These are phyloP conservation scores for Jatropha podagrica DNA, from an alignment of 441 rosid genomes.

Conservation along the genomic window DNA sequence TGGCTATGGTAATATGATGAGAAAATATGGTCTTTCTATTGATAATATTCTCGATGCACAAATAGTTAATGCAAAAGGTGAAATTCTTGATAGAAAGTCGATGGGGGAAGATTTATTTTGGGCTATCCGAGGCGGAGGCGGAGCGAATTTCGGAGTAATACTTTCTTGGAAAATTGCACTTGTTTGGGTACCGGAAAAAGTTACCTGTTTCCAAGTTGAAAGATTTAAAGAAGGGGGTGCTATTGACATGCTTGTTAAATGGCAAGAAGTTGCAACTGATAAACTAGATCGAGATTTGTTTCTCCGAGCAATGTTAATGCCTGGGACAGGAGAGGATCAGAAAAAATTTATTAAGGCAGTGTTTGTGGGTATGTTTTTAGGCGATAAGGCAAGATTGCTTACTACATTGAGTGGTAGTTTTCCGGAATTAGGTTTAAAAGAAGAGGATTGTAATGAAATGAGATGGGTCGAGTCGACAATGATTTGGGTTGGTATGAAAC, in stretches of 20 bases:
- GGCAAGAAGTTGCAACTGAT: constrained; percentile 56
- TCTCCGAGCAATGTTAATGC: constrained; percentile 33
- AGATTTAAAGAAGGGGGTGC: constrained; percentile 39
- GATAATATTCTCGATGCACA: constrained; percentile 59
- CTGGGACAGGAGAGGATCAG: constrained; percentile 2
- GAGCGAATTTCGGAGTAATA: constrained; percentile 60
- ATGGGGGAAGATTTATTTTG: constrained; percentile 67
- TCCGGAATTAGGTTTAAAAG: constrained; percentile 45
- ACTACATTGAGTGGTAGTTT: constrained; percentile 36
- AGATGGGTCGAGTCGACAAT: constrained; percentile 48
- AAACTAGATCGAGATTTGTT: constrained; percentile 41
- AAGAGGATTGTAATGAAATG: constrained; percentile 43
- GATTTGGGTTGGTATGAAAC: constrained; percentile 30
- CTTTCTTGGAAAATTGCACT: constrained; percentile 61
- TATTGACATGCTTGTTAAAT: constrained; percentile 44
- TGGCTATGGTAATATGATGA: constrained; percentile 53
- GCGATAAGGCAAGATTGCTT: constrained; percentile 37
- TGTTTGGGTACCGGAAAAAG: constrained; percentile 50
- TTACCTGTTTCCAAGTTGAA: constrained; percentile 46
- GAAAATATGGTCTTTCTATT: constrained; percentile 62
- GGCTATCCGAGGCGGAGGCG: constrained; percentile 79
- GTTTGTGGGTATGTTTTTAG: constrained; percentile 49
- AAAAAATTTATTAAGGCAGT: constrained; percentile 27
- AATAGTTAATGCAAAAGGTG: constrained; percentile 46
- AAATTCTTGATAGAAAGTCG: constrained; percentile 33